Base-by-base conservation (phyloP, 768 basidiomycete species). In the Boletus coccyginus region DNA sequence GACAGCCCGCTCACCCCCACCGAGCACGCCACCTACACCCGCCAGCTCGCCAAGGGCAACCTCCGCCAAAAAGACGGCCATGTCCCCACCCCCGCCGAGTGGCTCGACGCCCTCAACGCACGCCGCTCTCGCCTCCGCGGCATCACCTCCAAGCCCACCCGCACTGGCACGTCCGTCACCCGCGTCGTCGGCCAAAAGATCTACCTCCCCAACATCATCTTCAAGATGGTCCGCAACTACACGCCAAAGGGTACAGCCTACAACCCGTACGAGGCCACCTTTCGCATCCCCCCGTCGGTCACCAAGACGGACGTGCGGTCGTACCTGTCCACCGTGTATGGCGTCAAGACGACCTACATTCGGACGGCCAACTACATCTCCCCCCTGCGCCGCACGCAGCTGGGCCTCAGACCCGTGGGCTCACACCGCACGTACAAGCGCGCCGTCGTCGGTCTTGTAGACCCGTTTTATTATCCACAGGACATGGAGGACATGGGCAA, bases 241-340 rank as follows among this genome's bases (percentile, higher is more conserved):
- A 94, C 92, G 0, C 85, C 81, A 0, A 72, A 74, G 3, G 90
- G 88, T 1, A 76, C 89, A 62, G 79, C 92, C 1, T 98, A 98
- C 78, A 95, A 98, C 59, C 94, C 94, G 1, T 94, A 88, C 76
- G 88, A 94, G 71, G 94, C 94, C 10, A 98, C 94, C 3, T 96
- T 98, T 77, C 90, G 92, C 53, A 80, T 96, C 40, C 89, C 93
- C n/a, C 83, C 84, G 59, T 88, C 85, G 42, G 79, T 95, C 73
- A 97, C 94, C 42, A 98, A 98, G 74, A 91, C 88, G 54, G 94
- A 98, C 74, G 76, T 98, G 38, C 87, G 93, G 40, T 88, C 89
- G 0, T 94, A 96, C 69, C 82, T 98, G 46, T 74, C 75, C 50
- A 81, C 92, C 35, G 82, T 88, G n/a, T 98, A 98, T 63, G 90